Evolutionary conservation across 2,329 filamentous ascomycete genomes (phyloP), one percentile per base, ranked within the genome.

Genomic region (Drechslera avenae): DNA sequence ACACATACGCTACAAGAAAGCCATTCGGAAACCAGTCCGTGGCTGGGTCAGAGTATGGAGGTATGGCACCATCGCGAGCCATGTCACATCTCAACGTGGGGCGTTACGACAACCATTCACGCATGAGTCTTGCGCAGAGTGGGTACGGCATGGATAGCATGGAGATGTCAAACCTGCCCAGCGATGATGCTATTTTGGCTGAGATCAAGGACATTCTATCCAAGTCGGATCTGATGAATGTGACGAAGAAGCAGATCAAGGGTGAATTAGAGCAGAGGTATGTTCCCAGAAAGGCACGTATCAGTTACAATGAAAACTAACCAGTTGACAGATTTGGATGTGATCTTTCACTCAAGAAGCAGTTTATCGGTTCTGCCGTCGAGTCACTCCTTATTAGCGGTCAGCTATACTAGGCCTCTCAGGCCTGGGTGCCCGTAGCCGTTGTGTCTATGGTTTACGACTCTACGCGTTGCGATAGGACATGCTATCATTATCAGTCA

Each of bases 201-300:
- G 94, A 99, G 81, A 99, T 99, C 64, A 85, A 94, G 43, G 91
- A 97, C 68, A 96, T 99, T 57, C 79, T 99, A 56, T 84, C 87
- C 63, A 95, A 89, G 10, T 92, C 91, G 2, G 94, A 99, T 76
- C 78, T 99, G 69, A 99, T 99, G 94, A 92, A 85, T 4, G 90
- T 99, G 35, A 99, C 94, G 60, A 99, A 99, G 86, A 99, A 99
- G 85, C 91, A 89, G 65, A 89, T 99, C 76, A 97, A 97, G 82
- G 78, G 84, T 62, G 94, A 99, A 78, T 78, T 99, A 50, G 94
- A 99, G 81, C 85, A 86, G 67, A 84, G 92, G 71, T 73, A 64
- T 54, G 68, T 65, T 43, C 5, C 17, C 30, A 41, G 8, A 6
- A 18, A 21, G 21, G 5, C n/a, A 32, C 33, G 13, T 33, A 3